phyloP scores from a whole-genome alignment of 129 eudicot species.

The Smallanthus sonchifolius region DNA sequence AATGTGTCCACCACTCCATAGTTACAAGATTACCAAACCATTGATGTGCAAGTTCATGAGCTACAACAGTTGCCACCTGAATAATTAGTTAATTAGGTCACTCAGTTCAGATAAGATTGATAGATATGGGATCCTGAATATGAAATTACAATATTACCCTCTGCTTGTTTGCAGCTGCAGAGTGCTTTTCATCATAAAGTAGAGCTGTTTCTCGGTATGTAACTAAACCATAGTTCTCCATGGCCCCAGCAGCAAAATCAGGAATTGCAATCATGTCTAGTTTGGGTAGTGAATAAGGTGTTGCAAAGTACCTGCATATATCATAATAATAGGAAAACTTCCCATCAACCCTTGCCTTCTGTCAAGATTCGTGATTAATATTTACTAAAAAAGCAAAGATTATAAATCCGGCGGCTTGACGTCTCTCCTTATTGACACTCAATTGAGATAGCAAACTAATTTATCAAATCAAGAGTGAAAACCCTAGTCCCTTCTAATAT shows the following conservation, averaged over 20 bases:
- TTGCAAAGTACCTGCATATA: slow-evolving; percentile 73
- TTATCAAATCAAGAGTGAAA: neutral
- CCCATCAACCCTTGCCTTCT: neutral
- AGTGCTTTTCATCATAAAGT: slow-evolving; percentile 89
- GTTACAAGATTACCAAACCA: slow-evolving; percentile 99
- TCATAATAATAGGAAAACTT: neutral
- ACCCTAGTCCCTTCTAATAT: neutral
- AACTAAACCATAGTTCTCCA: slow-evolving; percentile 98
- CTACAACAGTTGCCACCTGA: slow-evolving; percentile 92
- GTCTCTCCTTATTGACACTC: neutral
- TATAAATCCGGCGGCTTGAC: neutral
- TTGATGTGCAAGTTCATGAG: slow-evolving; percentile 99
- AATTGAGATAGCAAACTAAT: neutral
- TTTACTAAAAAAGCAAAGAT: neutral
- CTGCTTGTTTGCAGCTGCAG: slow-evolving; percentile 97
- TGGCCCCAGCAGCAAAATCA: slow-evolving; percentile 98
- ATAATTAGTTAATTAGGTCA: slow-evolving; percentile 5
- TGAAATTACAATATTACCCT: slow-evolving; percentile 51
- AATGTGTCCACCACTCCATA: slow-evolving; percentile 99
- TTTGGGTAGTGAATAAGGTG: slow-evolving; percentile 91
- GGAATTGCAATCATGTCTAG: slow-evolving; percentile 98
- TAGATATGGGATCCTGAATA: neutral
- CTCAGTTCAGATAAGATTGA: neutral
- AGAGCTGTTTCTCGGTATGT: slow-evolving; percentile 93
- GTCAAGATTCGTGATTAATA: neutral